Evolutionary conservation across 2,329 filamentous ascomycete genomes (phyloP), one percentile per base, ranked within the genome.

Genomic region (Botrytis medusae): DNA sequence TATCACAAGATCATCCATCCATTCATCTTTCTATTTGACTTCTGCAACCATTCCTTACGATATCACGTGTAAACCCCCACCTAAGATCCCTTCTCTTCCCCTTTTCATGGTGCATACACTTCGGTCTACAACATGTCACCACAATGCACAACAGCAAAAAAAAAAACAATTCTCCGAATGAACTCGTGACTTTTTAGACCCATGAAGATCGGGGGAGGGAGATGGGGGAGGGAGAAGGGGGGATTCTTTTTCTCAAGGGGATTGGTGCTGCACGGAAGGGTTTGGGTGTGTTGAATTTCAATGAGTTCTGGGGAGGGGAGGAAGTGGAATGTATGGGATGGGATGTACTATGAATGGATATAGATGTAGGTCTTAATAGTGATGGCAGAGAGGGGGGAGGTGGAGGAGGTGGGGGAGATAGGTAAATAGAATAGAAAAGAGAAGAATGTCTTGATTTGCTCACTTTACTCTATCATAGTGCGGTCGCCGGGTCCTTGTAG

Each of bases 51-150:
- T 37, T 14, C 64, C 37, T 20, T 40, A 40, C n/a, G 65, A 68
- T 22, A 68, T 68, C 65, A 68, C 65, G 34, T 57, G 34, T 57
- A 68, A 57, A 25, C 25, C 37, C 14, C n/a, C 25, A 42, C n/a
- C 42, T 25, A 12, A 57, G 14, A 18, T 57, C 3, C 9, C 32
- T 67, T 34, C 12, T 32, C 29, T 59, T 22, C 44, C 29, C 32
- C 51, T 22, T 54, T n/a, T 20, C 34, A 34, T n/a, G 32, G 20
- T 68, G 64, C n/a, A 40, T n/a, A 46, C 63, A 40, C 20, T 22
- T 9, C 46, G 32, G 4, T 12, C 44, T 67, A n/a, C 22, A 67
- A 37, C 63, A 65, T 51, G 22, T 37, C 22, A 9, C 34, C 20
- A 12, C 63, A 51, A 37, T 34, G 4, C 46, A 67, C 44, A 20